phyloP scores from a whole-genome alignment of 2,329 filamentous ascomycete species.

The Biscogniauxia mediterranea region DNA sequence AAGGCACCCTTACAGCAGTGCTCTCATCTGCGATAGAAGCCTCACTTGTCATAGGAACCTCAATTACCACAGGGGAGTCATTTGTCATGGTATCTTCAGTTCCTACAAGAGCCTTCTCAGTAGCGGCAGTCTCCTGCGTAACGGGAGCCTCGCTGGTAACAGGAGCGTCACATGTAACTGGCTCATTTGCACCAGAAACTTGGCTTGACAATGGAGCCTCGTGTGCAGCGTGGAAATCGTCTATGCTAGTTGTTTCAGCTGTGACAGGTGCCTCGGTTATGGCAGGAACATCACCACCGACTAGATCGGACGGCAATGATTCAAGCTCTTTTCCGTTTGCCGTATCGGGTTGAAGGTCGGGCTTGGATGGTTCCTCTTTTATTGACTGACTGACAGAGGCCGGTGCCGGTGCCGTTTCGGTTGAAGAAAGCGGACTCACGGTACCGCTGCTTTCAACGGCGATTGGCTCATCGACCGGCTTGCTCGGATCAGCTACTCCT shows the following conservation, averaged over 20 bases:
- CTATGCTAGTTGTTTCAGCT: neutral
- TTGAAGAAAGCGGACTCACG: neutral
- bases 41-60: neutral
- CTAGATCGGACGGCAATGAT: neutral
- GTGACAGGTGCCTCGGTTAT: neutral
- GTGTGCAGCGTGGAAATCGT: neutral
- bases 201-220: neutral
- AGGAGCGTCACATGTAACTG: neutral
- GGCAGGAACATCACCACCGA: neutral
- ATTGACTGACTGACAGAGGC: neutral
- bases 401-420: neutral
- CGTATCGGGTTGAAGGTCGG: neutral
- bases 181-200: neutral
- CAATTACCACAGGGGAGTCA: neutral
- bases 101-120: neutral
- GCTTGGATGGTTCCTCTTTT: neutral
- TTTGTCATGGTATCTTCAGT: neutral
- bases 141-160: neutral
- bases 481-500: constrained; percentile 6
- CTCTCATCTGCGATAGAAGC: neutral
- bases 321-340: neutral
- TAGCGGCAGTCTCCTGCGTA: neutral
- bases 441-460: neutral
- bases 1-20: neutral
- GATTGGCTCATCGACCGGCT: constrained; percentile 9